Evolutionary conservation across 2,329 filamentous ascomycete genomes (phyloP), one percentile per base, ranked within the genome.

Genomic region (Trichoderma asperellum): DNA sequence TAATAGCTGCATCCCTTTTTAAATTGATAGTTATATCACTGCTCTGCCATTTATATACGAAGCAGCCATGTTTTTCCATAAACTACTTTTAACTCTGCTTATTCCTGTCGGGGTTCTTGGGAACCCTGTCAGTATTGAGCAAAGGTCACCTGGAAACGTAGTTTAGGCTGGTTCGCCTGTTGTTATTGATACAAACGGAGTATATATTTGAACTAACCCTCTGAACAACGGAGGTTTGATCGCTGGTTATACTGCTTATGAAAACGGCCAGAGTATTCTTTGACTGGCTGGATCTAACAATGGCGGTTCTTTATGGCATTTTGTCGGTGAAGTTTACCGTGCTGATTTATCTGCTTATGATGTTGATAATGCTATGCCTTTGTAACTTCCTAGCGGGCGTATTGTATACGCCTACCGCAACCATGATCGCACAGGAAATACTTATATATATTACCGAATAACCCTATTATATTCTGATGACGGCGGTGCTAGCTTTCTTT

Each of bases 401-500:
- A 69, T 78, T 52, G 73, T 83, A 3, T 74, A 76, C 24, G 81
- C 81, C 4, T 80, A 77, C 71, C 75, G 78, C 14, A 79, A 80
- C 72, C 79, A 81, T 72, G 77, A 79, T 60, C 73, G 73, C 62
- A 63, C 63, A 40, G 62, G 24, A 35, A 47, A 71, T 34, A 32
- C 72, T 57, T 80, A 76, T 69, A 76, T 75, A 0, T 75, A 74
- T 60, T 77, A 82, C 76, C 81, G 83, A 49, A 82, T 85, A 73
- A 80, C 79, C 1, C 57, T 84, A 8, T 81, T 76, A 49, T 79
- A 79, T 70, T 82, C 79, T 4, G 79, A 81, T 49, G 80, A 85
- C 68, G 73, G 74, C n/a, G 83, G 82, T 32, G 67, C 40, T 29
- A 77, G 71, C 0, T 84, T 80, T 75, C 69, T 70, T 14, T 83